Percentiles rank a stretch among this genome's conserved stretches.
These are phyloP conservation scores for Candida pseudofarinosa DNA, from an alignment of 805 yeast genomes.

Conservation along the genomic window DNA sequence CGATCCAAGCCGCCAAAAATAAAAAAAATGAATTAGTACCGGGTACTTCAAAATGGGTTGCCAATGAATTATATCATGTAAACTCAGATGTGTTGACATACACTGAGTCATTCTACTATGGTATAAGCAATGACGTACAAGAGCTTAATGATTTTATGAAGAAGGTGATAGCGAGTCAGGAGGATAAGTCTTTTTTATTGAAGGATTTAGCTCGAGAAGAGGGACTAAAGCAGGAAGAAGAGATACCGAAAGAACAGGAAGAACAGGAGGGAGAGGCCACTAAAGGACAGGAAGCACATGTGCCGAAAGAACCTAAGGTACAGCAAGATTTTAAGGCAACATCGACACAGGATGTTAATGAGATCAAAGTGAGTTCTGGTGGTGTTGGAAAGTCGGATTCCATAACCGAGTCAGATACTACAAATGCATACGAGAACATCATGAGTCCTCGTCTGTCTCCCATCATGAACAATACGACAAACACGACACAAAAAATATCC, in stretches of 20 bases:
- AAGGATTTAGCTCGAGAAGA: not conserved
- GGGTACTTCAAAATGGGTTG: slow-evolving; percentile 52
- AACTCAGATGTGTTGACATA: slow-evolving; percentile 33
- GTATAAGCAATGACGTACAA: slow-evolving; percentile 35
- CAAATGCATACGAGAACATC: not conserved
- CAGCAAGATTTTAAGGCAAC: not conserved
- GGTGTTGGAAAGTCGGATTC: not conserved
- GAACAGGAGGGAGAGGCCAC: not conserved
- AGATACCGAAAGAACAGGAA: not conserved
- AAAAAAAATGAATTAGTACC: slow-evolving; percentile 32
- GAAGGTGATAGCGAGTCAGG: slow-evolving; percentile 20
- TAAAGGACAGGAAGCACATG: not conserved
- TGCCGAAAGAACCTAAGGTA: not conserved
- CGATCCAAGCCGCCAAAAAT: slow-evolving; percentile 27
- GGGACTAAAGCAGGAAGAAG: not conserved
- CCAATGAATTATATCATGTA: slow-evolving; percentile 32
- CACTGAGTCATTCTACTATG: slow-evolving; percentile 36
- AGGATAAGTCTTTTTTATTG: slow-evolving; percentile 1
- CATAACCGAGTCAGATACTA: not conserved
- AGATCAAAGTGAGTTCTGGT: not conserved
- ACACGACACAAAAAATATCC: slow-evolving; percentile 1
- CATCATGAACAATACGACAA: not conserved
- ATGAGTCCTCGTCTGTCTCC: slow-evolving; percentile 1
- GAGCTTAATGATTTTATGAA: slow-evolving; percentile 41
- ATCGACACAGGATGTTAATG: not conserved